Base-by-base conservation (phyloP, 345 rosid genomes). In the Linum lewisii region DNA sequence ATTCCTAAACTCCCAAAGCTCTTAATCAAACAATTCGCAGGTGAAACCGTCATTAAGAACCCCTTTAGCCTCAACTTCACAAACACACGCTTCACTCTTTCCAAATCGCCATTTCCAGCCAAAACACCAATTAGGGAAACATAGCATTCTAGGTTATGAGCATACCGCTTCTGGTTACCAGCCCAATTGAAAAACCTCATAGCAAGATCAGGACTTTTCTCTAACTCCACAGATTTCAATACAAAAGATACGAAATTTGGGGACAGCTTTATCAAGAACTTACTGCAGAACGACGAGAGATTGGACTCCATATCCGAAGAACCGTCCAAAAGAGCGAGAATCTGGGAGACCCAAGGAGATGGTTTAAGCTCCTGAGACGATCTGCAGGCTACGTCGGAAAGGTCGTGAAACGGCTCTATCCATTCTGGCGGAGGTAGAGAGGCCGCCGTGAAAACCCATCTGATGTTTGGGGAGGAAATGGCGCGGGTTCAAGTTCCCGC, bases 371-470 rank as follows among this genome's bases (percentile, higher is more conserved):
- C 69, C 37, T 60, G 72, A 44, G 64, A 69, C 57, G 37, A 25
- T 42, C 66, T 60, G 51, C 77, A 75, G 62, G 77, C 82, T 32
- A 85, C 58, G 67, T 75, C 94, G 32, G 99, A 87, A 38, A 82
- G 75, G 66, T 89, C 90, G 69, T 44, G 60, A 60, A 85, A 74
- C 52, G 97, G 97, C 22, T 89, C 99, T 52, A 87, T 65, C 99
- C 95, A 84, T 72, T 85, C 89, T 26, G 91, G 90, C 67, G 95
- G 84, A 66, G 95, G 95, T 60, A 78, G 74, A 16, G 78, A 66
- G 62, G 14, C 68, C 56, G 56, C 34, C 59, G 75, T 60, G 70
- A 72, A 81, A 58, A 79, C 50, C 69, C 65, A 70, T 26, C 80
- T 74, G 68, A 71, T 51, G 51, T 62, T 79, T 52, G 76, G 63